A percentile compares a stretch with the other conserved stretches of the same genome.
Conservation (phyloP, 2,329 filamentous ascomycete species). For the Aspergillus candidus region DNA sequence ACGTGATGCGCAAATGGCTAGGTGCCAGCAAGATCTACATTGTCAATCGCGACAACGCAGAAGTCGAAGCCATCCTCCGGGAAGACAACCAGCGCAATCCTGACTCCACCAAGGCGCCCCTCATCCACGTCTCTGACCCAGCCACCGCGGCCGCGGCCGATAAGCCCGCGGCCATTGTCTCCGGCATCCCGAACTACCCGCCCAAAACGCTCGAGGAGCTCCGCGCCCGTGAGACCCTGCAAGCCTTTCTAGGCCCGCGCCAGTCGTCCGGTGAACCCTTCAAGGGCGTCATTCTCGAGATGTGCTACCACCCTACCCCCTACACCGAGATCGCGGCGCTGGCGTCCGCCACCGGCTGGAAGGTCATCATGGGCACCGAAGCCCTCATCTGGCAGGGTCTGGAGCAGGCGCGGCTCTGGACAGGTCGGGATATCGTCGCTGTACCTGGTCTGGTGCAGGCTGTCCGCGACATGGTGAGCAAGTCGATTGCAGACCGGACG, state of each 20-base stretch:
- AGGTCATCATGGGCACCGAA: slow-evolving; percentile 69
- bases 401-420: slow-evolving; percentile 61
- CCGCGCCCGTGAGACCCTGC: slow-evolving; percentile 50
- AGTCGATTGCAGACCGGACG: slow-evolving; percentile 40
- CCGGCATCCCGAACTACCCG: slow-evolving; percentile 71
- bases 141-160: slow-evolving; percentile 55
- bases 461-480: slow-evolving; percentile 50
- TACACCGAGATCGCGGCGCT: slow-evolving; percentile 61
- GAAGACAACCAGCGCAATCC: slow-evolving; percentile 57
- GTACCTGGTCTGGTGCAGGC: slow-evolving; percentile 50
- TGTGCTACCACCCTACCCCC: slow-evolving; percentile 74
- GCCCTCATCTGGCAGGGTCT: slow-evolving; percentile 72
- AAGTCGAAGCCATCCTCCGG: slow-evolving; percentile 60
- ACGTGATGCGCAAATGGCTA: slow-evolving; percentile 66
- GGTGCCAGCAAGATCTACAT: slow-evolving; percentile 65
- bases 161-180: slow-evolving; percentile 61
- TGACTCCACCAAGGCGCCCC: slow-evolving; percentile 30
- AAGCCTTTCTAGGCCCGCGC: slow-evolving; percentile 28
- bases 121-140: slow-evolving; percentile 57
- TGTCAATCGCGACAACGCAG: slow-evolving; percentile 64
- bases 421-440: slow-evolving; percentile 53
- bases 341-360: slow-evolving; percentile 59
- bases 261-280: slow-evolving; percentile 9
- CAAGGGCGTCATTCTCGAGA: slow-evolving; percentile 68
- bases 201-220: slow-evolving; percentile 60